These are phyloP conservation scores for Mercurialis annua DNA, from an alignment of 345 rosid species.

Conservation along the genomic window DNA sequence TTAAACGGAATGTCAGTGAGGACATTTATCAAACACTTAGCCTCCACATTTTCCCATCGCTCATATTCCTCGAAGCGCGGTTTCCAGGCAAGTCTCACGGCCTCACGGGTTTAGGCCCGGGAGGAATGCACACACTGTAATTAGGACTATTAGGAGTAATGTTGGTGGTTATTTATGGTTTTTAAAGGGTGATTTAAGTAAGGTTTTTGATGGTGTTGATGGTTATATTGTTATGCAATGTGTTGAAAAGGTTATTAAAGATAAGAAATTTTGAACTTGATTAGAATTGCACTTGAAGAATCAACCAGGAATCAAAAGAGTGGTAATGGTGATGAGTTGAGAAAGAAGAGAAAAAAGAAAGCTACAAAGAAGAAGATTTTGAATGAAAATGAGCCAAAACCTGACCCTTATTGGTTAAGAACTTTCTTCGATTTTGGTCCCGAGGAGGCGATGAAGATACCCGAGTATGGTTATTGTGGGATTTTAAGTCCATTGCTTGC, in stretches of 20 bases:
- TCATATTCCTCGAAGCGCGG: slow-evolving; percentile 54
- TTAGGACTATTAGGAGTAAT: slow-evolving; percentile 79
- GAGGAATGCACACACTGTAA: slow-evolving; percentile 83
- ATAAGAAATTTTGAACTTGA: slow-evolving; percentile 63
- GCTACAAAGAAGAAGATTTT: slow-evolving; percentile 72
- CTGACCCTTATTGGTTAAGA: slow-evolving; percentile 94
- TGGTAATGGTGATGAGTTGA: slow-evolving; percentile 33
- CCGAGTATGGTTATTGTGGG: slow-evolving; percentile 83
- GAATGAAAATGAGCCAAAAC: slow-evolving; percentile 81
- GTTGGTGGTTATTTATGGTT: slow-evolving; percentile 96
- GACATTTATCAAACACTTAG: slow-evolving; percentile 58
- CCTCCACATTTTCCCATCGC: slow-evolving; percentile 23
- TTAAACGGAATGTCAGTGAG: slow-evolving; percentile 56
- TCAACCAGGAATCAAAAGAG: slow-evolving; percentile 25
- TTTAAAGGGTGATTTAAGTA: slow-evolving; percentile 72
- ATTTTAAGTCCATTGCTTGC: slow-evolving; percentile 89
- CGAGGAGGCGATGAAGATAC: slow-evolving; percentile 80
- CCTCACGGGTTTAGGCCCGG: slow-evolving; percentile 92
- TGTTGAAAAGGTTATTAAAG: slow-evolving; percentile 60
- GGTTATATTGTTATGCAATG: slow-evolving; percentile 46
- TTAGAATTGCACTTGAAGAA: slow-evolving; percentile 47
- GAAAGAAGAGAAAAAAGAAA: slow-evolving; percentile 37
- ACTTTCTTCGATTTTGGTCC: slow-evolving; percentile 84
- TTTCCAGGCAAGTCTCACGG: slow-evolving; percentile 66
- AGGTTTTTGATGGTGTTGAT: slow-evolving; percentile 49